phyloP scores from a whole-genome alignment of 2,329 filamentous ascomycete genomes.

The Hortaea sp. region DNA sequence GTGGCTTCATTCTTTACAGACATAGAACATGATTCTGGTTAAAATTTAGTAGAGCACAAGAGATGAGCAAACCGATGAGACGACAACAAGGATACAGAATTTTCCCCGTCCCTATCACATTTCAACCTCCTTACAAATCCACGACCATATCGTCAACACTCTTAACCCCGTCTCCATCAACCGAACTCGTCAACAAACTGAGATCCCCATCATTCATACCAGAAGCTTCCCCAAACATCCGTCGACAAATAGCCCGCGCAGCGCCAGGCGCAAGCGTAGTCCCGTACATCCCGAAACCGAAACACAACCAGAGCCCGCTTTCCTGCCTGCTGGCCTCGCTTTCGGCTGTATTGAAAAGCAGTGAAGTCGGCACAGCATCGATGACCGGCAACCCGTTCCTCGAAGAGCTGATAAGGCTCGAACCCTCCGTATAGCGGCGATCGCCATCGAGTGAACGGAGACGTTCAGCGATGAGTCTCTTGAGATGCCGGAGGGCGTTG shows the following conservation, averaged over 20 bases:
- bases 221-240: constrained; percentile 4
- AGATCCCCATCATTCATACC: neutral
- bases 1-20: too few relatives aligned
- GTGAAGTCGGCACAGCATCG: constrained; percentile 5
- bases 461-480: neutral
- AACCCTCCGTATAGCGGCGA: neutral
- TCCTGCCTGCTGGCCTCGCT: neutral
- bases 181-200: too few relatives aligned
- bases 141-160: too few relatives aligned
- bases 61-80: too few relatives aligned
- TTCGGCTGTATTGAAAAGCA: neutral
- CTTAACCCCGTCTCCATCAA: too few relatives aligned
- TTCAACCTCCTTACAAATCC: too few relatives aligned
- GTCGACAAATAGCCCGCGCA: constrained; percentile 4
- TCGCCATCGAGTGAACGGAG: neutral
- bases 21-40: too few relatives aligned
- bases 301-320: constrained; percentile 11
- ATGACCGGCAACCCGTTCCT: constrained; percentile 8
- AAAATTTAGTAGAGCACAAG: too few relatives aligned
- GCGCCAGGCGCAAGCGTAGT: constrained; percentile 14
- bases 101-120: too few relatives aligned
- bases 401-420: constrained; percentile 6
- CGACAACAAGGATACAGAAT: too few relatives aligned
- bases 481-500: constrained; percentile 2
- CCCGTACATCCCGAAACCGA: constrained; percentile 15